Conservation (phyloP, 2,329 filamentous ascomycete species). For the Emmonsiellopsis sp. region DNA sequence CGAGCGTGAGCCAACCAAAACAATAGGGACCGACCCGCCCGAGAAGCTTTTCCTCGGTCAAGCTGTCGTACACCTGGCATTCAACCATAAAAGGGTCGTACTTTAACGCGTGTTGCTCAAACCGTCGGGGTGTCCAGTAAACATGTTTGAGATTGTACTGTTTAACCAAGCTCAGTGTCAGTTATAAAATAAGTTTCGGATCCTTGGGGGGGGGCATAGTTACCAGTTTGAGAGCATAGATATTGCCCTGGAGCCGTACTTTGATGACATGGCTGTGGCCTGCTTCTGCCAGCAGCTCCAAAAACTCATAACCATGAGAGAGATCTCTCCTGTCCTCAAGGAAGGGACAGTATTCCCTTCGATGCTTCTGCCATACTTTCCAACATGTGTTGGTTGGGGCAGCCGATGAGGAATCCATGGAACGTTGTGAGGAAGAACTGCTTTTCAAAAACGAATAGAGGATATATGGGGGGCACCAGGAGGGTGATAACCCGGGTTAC, state of each 20-base stretch:
- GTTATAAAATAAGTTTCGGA: neutral
- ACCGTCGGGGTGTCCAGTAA: conserved; percentile 2
- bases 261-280: conserved; percentile 3
- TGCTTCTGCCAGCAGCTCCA: neutral
- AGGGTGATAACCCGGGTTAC: no score
- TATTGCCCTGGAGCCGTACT: conserved; percentile 2
- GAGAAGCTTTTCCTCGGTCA: conserved; percentile 1
- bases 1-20: neutral
- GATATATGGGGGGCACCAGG: no score
- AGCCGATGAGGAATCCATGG: no score
- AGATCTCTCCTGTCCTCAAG: no score
- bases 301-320: neutral
- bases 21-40: conserved; percentile 1
- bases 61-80: conserved; percentile 6
- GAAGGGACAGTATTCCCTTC: no score
- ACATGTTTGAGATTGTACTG: conserved; percentile 1
- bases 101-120: conserved; percentile 1
- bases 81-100: conserved; percentile 7
- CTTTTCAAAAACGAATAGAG: no score
- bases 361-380: no score
- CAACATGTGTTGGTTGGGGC: no score
- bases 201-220: neutral
- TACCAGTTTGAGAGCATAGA: conserved; percentile 6
- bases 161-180: neutral
- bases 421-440: no score